Percentiles rank a stretch among this genome's conserved stretches.
phyloP scores from a whole-genome alignment of 2,329 filamentous ascomycete genomes.

The Cercospora beticola region DNA sequence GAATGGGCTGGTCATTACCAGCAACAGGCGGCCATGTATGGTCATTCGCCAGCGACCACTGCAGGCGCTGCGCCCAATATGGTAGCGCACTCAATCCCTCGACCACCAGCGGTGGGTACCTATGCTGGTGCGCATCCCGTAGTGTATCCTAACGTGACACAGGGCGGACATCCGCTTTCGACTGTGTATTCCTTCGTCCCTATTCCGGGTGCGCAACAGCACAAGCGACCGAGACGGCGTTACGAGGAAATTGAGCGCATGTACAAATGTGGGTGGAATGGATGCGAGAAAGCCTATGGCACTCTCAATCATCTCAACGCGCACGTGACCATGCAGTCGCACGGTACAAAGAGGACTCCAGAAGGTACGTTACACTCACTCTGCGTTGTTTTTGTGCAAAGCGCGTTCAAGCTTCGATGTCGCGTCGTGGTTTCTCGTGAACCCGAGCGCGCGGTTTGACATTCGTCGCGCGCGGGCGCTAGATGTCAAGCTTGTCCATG shows the following conservation, averaged over 20 bases:
- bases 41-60: slow-evolving; percentile 57
- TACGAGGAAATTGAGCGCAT: slow-evolving; percentile 99
- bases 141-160: slow-evolving; percentile 35
- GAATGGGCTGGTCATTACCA: slow-evolving; percentile 69
- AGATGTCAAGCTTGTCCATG: slow-evolving; percentile 31
- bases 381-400: slow-evolving; percentile 7
- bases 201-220: slow-evolving; percentile 93
- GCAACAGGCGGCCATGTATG: slow-evolving; percentile 49
- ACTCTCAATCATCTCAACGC: slow-evolving; percentile 97
- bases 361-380: slow-evolving; percentile 72
- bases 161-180: slow-evolving; percentile 56
- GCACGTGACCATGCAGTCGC: slow-evolving; percentile 98
- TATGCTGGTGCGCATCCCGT: slow-evolving; percentile 27
- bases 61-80: slow-evolving; percentile 57
- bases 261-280: slow-evolving; percentile 99
- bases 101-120: slow-evolving; percentile 61
- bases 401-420: neutral
- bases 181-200: slow-evolving; percentile 98
- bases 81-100: slow-evolving; percentile 57
- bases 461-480: slow-evolving; percentile 35
- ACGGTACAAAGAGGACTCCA: slow-evolving; percentile 89
- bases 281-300: slow-evolving; percentile 97
- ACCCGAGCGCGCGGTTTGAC: slow-evolving; percentile 29
- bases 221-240: slow-evolving; percentile 87
- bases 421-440: slow-evolving; percentile 25